Conservation (phyloP, 352 stramenopile species). For the Elongisporangium undulatum region DNA sequence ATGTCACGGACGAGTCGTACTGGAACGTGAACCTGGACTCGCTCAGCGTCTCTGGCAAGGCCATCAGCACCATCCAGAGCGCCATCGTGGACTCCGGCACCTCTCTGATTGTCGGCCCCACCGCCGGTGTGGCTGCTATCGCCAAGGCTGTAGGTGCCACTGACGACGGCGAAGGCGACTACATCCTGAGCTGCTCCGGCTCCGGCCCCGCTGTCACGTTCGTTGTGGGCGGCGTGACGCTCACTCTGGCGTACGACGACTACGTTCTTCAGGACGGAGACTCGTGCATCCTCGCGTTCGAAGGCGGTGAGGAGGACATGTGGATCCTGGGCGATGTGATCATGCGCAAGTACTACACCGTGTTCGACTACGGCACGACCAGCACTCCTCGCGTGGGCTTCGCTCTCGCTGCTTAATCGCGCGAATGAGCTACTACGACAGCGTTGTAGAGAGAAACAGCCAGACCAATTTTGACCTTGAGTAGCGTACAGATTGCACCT, state of each 20-base stretch:
- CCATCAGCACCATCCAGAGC: slow-evolving; percentile 7
- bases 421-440: background rate
- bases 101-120: slow-evolving; percentile 14
- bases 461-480: too few relatives aligned
- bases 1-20: slow-evolving; percentile 16
- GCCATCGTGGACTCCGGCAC: slow-evolving; percentile 25
- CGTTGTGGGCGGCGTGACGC: background rate
- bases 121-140: slow-evolving; percentile 10
- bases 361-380: slow-evolving; percentile 56
- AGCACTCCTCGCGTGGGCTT: slow-evolving; percentile 41
- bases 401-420: slow-evolving; percentile 15
- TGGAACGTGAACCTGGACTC: slow-evolving; percentile 33
- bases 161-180: background rate
- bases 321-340: slow-evolving; percentile 79
- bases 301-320: slow-evolving; percentile 56
- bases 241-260: slow-evolving; percentile 21
- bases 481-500: too few relatives aligned
- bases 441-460: too few relatives aligned
- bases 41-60: slow-evolving; percentile 22
- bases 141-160: slow-evolving; percentile 13
- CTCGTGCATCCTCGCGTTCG: slow-evolving; percentile 87
- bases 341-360: slow-evolving; percentile 81
- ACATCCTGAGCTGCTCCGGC: background rate
- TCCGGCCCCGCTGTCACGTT: background rate
- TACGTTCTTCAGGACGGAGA: slow-evolving; percentile 66